A percentile compares a stretch with the other conserved stretches of the same genome.
Conservation (phyloP, 257 asterid species). For the Lycium ferocissimum region DNA sequence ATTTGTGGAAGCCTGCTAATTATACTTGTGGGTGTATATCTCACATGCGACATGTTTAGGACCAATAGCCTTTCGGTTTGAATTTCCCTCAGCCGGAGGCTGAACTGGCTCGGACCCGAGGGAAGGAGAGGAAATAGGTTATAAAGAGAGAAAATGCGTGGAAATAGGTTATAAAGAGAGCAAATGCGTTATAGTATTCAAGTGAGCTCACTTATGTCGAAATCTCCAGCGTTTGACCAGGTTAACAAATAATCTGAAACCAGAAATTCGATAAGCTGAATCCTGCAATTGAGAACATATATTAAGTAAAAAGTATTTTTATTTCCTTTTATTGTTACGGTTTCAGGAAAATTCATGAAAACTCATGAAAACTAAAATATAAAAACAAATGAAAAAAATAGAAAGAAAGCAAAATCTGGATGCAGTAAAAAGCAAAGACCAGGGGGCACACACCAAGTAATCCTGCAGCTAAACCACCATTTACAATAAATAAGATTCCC, state of each 20-base stretch:
- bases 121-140: background rate
- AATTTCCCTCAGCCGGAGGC: background rate
- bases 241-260: conserved; percentile 71
- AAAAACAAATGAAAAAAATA: background rate
- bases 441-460: background rate
- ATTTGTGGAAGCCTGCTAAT: background rate
- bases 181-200: background rate
- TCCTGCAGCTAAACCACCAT: conserved; percentile 4
- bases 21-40: background rate
- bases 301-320: conserved; percentile 22
- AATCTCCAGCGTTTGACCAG: conserved; percentile 70
- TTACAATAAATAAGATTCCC: background rate
- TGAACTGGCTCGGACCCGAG: background rate
- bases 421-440: background rate
- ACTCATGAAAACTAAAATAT: background rate
- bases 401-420: background rate
- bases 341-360: background rate
- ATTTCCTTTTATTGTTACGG: background rate
- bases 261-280: conserved; percentile 88
- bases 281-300: conserved; percentile 65
- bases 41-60: background rate
- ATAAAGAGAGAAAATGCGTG: background rate
- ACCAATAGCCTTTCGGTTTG: background rate
- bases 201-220: conserved; percentile 61
- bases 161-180: background rate